Evolutionary conservation across 495 filamentous ascomycete species (phyloP).

Genomic region (Aspergillus leporis): DNA sequence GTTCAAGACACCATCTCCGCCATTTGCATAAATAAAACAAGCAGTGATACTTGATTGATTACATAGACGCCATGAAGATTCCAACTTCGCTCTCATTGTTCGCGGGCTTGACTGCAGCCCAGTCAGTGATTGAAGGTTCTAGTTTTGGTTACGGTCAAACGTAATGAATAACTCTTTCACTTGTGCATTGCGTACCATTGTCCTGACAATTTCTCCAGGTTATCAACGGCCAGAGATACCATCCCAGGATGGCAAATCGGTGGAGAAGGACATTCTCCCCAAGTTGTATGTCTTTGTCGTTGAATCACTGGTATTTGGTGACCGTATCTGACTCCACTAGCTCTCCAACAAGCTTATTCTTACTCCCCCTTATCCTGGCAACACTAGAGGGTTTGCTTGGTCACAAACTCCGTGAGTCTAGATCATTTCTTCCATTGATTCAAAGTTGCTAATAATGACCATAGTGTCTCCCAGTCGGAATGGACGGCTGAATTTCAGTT

Average conservation of each 20-base stretch:
- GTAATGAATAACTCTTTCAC: conserved; percentile 34
- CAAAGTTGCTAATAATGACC: conserved; percentile 10
- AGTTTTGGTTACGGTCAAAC: conserved; percentile 76
- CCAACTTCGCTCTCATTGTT: conserved; percentile 45
- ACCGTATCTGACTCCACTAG: conserved; percentile 25
- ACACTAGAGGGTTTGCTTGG: conserved; percentile 82
- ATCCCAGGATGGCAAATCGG: conserved; percentile 68
- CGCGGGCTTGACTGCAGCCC: conserved; percentile 56
- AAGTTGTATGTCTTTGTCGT: conserved; percentile 47
- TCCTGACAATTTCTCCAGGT: conserved; percentile 38
- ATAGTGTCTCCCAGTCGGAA: conserved; percentile 52
- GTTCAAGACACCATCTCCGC: not conserved
- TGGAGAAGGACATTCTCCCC: conserved; percentile 69
- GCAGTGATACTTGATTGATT: conserved; percentile 10
- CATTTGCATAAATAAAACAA: conserved; percentile 1
- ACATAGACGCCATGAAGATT: conserved; percentile 39
- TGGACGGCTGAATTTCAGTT: conserved; percentile 88
- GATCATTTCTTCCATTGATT: not conserved
- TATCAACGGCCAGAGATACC: conserved; percentile 55
- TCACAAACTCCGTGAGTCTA: conserved; percentile 60
- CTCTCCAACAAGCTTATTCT: conserved; percentile 91
- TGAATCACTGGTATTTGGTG: not conserved
- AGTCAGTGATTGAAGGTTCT: conserved; percentile 62
- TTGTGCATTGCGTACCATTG: not conserved
- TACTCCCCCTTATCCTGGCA: conserved; percentile 85